Evolutionary conservation across 2,329 filamentous ascomycete species (phyloP).

Genomic region (Thelonectria discophora): DNA sequence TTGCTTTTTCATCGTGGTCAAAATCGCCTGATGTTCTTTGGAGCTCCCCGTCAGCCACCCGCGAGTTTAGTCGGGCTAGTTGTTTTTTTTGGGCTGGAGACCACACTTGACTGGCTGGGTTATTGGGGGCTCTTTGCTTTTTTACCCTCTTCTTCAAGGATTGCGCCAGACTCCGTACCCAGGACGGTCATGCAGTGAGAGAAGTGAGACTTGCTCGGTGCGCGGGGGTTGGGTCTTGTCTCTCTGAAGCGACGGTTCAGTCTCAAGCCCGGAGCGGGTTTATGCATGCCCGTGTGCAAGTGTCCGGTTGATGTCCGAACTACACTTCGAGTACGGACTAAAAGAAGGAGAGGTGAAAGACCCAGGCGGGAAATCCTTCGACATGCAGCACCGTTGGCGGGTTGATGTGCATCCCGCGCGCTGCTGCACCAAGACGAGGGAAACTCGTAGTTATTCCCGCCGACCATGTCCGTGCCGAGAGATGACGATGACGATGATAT

Average conservation of each 20-base stretch:
- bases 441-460: background rate
- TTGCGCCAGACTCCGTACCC: too few relatives aligned
- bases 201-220: too few relatives aligned
- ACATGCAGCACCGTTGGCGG: constrained; percentile 6
- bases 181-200: too few relatives aligned
- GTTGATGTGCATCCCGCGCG: constrained; percentile 16
- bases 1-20: constrained; percentile 2
- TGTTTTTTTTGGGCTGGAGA: too few relatives aligned
- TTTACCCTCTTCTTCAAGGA: background rate
- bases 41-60: constrained; percentile 12
- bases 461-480: background rate
- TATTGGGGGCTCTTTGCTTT: background rate
- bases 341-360: background rate
- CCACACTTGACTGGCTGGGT: too few relatives aligned
- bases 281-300: background rate
- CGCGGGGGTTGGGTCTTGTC: too few relatives aligned
- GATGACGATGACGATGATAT: background rate
- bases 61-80: background rate
- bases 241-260: background rate
- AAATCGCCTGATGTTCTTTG: constrained; percentile 31
- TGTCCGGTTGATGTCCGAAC: background rate
- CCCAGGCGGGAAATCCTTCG: background rate
- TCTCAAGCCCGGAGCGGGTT: constrained; percentile 3
- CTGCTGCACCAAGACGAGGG: background rate
- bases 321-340: background rate